Evolutionary conservation across 306 rosid genomes (phyloP), one percentile per base, ranked within the genome.

Genomic region (Cucumis hystrix): DNA sequence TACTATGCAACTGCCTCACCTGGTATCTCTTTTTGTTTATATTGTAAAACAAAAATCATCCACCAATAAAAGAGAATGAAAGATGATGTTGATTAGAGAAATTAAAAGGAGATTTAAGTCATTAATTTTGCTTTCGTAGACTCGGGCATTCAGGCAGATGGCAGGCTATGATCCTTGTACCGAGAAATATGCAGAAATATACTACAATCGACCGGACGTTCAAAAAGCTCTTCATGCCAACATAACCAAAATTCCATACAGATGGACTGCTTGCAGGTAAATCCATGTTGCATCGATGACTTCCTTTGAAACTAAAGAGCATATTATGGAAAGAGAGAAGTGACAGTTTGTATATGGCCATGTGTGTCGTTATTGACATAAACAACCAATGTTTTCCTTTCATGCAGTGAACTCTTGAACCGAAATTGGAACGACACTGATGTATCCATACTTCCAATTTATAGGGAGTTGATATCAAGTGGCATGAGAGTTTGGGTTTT

Each of bases 251-350:
- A 95, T 95, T 83, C 82, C 97, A 37, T 95, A 95, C 51, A 95
- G 77, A 72, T 95, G 99, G 99, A 95, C 99, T 63, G 93, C 99
- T 82, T 95, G 99, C 91, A 92, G 89, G 99, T 92, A 41, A 78
- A 81, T 66, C 58, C 16, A 72, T 73, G 33, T 76, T 59, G 28
- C 11, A 69, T 49, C 76, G 23, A 2, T 18, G 23, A 20, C 60
- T 20, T 71, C 43, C 43, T 47, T 7, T 8, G 7, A 21, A 45
- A 14, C 40, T 23, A 6, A 3, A 45, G 77, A 58, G 43, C 8
- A 10, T 55, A 55, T 47, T 13, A 47, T 47, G 54, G 6, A 47
- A 5, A 20, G 20, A 17, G 16, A 68, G 74, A 68, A 59, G 64
- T 59, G 35, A 17, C 14, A 37, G 43, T 15, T 63, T 18, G 16